phyloP scores from a whole-genome alignment of 257 asterid genomes.

The Striga asiatica region DNA sequence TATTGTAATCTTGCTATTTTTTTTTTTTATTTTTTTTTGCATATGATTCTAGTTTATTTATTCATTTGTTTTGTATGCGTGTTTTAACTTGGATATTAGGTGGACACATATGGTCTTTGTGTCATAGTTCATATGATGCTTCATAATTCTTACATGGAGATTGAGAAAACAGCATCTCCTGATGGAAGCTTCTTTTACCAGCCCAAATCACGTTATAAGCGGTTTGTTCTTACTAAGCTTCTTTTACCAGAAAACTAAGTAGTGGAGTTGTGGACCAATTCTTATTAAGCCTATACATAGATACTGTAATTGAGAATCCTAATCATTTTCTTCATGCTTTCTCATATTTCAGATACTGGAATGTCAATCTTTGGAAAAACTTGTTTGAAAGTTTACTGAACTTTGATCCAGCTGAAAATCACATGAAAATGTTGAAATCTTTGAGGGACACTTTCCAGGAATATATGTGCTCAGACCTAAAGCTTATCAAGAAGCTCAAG shows the following conservation, averaged over 20 bases:
- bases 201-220: conserved; percentile 61
- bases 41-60: neutral
- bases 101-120: conserved; percentile 74
- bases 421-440: conserved; percentile 35
- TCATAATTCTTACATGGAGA: conserved; percentile 74
- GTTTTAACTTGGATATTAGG: conserved; percentile 48
- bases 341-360: conserved; percentile 56
- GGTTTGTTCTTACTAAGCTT: conserved; percentile 28
- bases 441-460: conserved; percentile 67
- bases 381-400: conserved; percentile 62
- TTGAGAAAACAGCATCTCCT: conserved; percentile 37
- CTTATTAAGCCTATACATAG: neutral
- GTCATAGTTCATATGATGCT: conserved; percentile 85
- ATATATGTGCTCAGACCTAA: conserved; percentile 64
- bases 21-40: neutral
- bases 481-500: conserved; percentile 57
- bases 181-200: conserved; percentile 47
- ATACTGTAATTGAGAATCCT: neutral
- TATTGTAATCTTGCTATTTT: neutral
- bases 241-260: no score
- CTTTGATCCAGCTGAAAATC: conserved; percentile 43
- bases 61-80: neutral
- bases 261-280: no score
- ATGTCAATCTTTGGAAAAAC: conserved; percentile 63
- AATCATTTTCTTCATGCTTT: neutral